Evolutionary conservation across 2,329 filamentous ascomycete genomes (phyloP), one percentile per base, ranked within the genome.

Genomic region (Coniella vitis): DNA sequence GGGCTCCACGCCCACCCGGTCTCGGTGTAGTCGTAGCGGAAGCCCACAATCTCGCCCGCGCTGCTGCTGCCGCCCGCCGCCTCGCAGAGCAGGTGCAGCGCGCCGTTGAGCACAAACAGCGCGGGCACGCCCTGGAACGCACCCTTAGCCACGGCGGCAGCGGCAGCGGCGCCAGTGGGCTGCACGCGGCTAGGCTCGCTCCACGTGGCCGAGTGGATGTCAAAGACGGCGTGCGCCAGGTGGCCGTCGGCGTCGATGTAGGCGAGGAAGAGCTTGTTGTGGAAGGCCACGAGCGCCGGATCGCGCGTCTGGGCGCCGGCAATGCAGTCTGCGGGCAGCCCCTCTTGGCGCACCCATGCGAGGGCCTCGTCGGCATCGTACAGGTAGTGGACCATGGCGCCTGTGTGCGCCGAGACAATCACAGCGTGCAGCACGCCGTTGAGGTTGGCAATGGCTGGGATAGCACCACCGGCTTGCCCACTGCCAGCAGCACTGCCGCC

Each of bases 381-480:
- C 32, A 63, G 49, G 38, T 59, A 66, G 47, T 66, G 64, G 13
- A 52, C 54, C 55, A 66, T 58, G 7, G 54, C 49, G 20, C 63
- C 62, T 1, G 55, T 56, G 4, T 57, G 44, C 37, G 60, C 56
- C 7, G 48, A 51, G 16, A 62, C 58, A 22, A 65, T 51, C 4
- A 67, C 40, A 29, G 59, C 63, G 49, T 67, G 65, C 12, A 67
- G 57, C 34, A 58, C 56, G 14, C 64, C 65, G 36, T 63, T 59
- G 5, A 66, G 54, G 47, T 63, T 64, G 14, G 63, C 57, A 47
- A 66, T 49, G 7, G 64, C 62, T 3, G 65, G 63, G 16, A 64
- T 51, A 10, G 63, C 65, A n/a, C n/a, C n/a, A n/a, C n/a, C n/a
- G n/a, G n/a, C n/a, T n/a, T n/a, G n/a, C n/a, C n/a, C n/a, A n/a